Conservation (phyloP, 164 flowering plant genomes). For the Santalum album region DNA sequence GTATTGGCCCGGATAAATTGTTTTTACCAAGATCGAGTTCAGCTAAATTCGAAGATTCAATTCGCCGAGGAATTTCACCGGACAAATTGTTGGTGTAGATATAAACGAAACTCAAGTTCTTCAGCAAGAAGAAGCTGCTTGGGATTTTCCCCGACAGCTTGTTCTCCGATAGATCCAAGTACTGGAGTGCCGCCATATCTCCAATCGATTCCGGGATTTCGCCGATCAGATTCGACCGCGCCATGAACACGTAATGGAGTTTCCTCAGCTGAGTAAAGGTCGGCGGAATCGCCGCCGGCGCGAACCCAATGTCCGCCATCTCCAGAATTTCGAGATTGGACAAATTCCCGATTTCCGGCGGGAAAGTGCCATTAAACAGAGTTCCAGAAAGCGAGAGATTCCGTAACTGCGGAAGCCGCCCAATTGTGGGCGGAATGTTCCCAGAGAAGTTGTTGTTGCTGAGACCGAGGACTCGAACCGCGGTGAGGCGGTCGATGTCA, state of each 20-base stretch:
- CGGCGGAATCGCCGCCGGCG: slow-evolving; percentile 32
- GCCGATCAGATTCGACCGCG: slow-evolving; percentile 37
- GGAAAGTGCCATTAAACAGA: slow-evolving; percentile 48
- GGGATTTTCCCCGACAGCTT: slow-evolving; percentile 47
- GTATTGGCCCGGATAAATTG: slow-evolving; percentile 53
- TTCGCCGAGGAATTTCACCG: slow-evolving; percentile 43
- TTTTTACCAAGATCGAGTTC: slow-evolving; percentile 49
- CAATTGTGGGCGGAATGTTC: slow-evolving; percentile 46
- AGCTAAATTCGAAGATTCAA: slow-evolving; percentile 28
- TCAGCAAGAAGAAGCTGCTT: slow-evolving; percentile 34
- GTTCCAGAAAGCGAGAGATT: slow-evolving; percentile 25
- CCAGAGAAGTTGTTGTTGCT: slow-evolving; percentile 64
- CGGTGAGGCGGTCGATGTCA: slow-evolving; percentile 36
- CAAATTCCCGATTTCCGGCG: slow-evolving; percentile 50
- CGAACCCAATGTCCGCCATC: slow-evolving; percentile 31
- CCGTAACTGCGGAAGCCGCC: slow-evolving; percentile 25
- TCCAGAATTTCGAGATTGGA: slow-evolving; percentile 31
- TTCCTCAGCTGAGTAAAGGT: slow-evolving; percentile 47
- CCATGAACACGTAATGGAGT: slow-evolving; percentile 32
- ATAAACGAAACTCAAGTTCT: slow-evolving; percentile 34
- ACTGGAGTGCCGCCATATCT: slow-evolving; percentile 25
- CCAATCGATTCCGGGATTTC: slow-evolving; percentile 35
- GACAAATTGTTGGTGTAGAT: slow-evolving; percentile 40
- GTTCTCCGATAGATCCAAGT: slow-evolving; percentile 40
- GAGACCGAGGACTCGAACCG: slow-evolving; percentile 32